These are phyloP conservation scores for Sclerotinia borealis DNA, from an alignment of 2,329 filamentous ascomycete species.

Conservation along the genomic window DNA sequence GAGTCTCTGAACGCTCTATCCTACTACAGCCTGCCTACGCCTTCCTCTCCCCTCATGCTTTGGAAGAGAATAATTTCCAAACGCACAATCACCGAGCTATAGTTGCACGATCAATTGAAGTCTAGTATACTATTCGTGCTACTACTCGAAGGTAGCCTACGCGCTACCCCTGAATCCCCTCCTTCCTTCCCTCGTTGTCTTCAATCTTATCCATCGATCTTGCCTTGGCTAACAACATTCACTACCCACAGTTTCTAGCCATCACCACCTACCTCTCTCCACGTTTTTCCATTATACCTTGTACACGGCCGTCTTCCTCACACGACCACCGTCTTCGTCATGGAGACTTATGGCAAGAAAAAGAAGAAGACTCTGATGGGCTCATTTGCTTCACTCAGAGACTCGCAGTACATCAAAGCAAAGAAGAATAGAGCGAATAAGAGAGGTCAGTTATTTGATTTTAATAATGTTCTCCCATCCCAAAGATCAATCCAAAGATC, in stretches of 20 bases:
- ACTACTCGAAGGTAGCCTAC: background rate
- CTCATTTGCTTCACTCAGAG: conserved; percentile 18
- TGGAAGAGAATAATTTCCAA: background rate
- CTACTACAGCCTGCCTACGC: background rate
- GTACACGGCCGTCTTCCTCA: background rate
- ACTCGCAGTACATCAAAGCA: conserved; percentile 12
- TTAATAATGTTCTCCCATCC: background rate
- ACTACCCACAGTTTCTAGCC: background rate
- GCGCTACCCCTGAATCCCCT: background rate
- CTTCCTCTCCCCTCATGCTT: background rate
- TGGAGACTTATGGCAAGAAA: conserved; percentile 24
- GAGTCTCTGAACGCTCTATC: background rate
- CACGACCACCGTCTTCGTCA: background rate
- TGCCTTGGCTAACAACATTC: background rate
- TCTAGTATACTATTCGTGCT: background rate
- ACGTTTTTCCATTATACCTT: background rate
- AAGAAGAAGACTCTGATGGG: conserved; percentile 21
- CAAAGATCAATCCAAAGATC: conserved; percentile 9
- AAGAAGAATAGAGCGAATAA: conserved; percentile 1
- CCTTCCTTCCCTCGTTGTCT: background rate
- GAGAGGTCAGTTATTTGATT: background rate
- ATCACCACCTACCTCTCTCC: background rate
- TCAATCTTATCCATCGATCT: background rate
- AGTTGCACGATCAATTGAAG: background rate
- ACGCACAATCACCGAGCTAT: background rate